phyloP scores from a whole-genome alignment of 306 rosid genomes.

The Cucumis hystrix region DNA sequence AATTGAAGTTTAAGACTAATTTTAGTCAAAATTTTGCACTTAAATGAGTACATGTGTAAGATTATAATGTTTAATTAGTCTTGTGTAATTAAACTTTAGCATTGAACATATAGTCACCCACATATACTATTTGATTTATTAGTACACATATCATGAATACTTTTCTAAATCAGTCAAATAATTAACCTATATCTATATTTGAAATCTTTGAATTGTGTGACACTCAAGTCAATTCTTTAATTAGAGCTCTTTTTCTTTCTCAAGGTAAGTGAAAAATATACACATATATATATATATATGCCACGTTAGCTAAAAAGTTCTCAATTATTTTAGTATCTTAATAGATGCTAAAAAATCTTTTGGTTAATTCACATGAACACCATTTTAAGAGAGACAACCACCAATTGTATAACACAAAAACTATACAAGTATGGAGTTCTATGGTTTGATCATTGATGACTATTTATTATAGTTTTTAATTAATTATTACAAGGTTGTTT shows the following conservation, averaged over 20 bases:
- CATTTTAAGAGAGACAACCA: too few species aligned
- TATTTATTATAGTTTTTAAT: neutral
- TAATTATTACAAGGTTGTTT: neutral
- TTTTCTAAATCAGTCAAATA: neutral
- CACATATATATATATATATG: neutral
- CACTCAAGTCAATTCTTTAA: neutral
- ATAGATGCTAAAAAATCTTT: too few species aligned
- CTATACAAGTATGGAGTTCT: too few species aligned
- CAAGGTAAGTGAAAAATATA: neutral
- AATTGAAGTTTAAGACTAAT: neutral
- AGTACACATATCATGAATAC: neutral
- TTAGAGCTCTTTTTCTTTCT: neutral
- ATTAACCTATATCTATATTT: neutral
- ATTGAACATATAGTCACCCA: neutral
- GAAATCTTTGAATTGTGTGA: neutral
- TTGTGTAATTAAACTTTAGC: neutral
- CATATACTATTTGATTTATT: neutral
- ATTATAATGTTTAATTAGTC: neutral
- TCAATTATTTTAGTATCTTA: too few species aligned
- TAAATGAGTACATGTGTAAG: neutral
- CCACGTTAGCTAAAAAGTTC: too few species aligned
- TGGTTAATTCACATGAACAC: too few species aligned
- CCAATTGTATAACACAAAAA: too few species aligned
- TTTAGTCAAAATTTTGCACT: neutral
- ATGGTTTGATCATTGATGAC: too few species aligned